Evolutionary conservation across 2,329 filamentous ascomycete species (phyloP).

Genomic region (Teratosphaeria gauchensis): DNA sequence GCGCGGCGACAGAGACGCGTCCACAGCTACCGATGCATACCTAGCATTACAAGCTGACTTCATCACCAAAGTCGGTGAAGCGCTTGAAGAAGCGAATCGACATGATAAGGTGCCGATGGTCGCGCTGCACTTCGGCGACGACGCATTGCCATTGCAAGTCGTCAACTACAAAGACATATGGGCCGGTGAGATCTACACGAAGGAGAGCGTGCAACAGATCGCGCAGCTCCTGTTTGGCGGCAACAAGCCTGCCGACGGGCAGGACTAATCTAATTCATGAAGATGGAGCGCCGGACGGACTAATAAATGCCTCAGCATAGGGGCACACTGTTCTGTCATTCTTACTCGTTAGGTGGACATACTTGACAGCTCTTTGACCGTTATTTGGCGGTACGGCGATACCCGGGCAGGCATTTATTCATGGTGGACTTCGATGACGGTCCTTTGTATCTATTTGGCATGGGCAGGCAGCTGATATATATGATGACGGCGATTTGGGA

Average conservation of each 20-base stretch:
- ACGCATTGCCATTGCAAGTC: background rate
- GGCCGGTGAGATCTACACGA: background rate
- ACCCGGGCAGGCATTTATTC: background rate
- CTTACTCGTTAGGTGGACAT: background rate
- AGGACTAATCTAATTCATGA: background rate
- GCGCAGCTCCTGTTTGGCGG: background rate
- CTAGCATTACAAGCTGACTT: constrained; percentile 1
- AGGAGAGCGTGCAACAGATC: background rate
- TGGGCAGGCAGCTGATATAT: background rate
- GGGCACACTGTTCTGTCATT: background rate
- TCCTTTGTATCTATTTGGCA: background rate
- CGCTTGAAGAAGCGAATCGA: background rate
- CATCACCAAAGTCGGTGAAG: background rate
- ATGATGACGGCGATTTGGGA: background rate
- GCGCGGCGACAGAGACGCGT: background rate
- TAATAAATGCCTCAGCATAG: too few species aligned
- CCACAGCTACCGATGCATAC: background rate
- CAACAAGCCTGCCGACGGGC: background rate
- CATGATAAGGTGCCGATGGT: background rate
- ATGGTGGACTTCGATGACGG: background rate
- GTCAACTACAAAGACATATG: background rate
- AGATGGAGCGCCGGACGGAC: too few species aligned
- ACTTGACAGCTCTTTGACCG: background rate
- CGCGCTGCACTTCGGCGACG: constrained; percentile 1
- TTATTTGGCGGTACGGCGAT: background rate